Evolutionary conservation across 768 basidiomycete species (phyloP).

Genomic region (Leccinellum luteum): DNA sequence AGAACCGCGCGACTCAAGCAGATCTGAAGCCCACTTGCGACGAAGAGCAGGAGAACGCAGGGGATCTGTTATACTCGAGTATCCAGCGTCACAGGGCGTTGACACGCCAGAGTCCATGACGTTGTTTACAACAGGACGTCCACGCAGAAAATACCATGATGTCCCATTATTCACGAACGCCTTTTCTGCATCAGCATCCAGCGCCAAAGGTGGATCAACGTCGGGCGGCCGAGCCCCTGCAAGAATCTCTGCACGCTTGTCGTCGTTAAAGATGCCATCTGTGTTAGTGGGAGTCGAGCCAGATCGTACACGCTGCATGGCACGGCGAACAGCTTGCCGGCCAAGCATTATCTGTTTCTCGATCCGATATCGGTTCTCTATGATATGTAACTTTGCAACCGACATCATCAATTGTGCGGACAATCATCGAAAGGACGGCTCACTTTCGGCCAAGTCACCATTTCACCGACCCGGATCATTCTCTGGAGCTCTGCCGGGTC

Average conservation of each 20-base stretch:
- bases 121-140: conserved; percentile 31
- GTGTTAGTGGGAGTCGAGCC: conserved; percentile 21
- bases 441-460: conserved; percentile 97
- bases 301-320: conserved; percentile 40
- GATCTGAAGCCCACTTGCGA: conserved; percentile 47
- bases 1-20: conserved; percentile 33
- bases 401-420: conserved; percentile 15
- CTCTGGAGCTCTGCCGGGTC: conserved; percentile 73
- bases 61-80: conserved; percentile 33
- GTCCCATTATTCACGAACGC: conserved; percentile 58
- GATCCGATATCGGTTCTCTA: conserved; percentile 84
- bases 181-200: conserved; percentile 78
- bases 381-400: conserved; percentile 77
- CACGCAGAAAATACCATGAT: conserved; percentile 53
- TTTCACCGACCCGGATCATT: conserved; percentile 84
- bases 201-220: conserved; percentile 58
- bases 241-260: conserved; percentile 19
- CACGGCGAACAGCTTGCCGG: conserved; percentile 64
- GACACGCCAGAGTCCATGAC: conserved; percentile 32
- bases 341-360: conserved; percentile 82
- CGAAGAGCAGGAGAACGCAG: conserved; percentile 42
- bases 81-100: conserved; percentile 31
- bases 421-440: conserved; percentile 6
- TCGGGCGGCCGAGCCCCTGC: conserved; percentile 24
- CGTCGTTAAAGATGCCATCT: conserved; percentile 24